Evolutionary conservation across 2,329 filamentous ascomycete genomes (phyloP).

Genomic region (Chaetomium strumarium): DNA sequence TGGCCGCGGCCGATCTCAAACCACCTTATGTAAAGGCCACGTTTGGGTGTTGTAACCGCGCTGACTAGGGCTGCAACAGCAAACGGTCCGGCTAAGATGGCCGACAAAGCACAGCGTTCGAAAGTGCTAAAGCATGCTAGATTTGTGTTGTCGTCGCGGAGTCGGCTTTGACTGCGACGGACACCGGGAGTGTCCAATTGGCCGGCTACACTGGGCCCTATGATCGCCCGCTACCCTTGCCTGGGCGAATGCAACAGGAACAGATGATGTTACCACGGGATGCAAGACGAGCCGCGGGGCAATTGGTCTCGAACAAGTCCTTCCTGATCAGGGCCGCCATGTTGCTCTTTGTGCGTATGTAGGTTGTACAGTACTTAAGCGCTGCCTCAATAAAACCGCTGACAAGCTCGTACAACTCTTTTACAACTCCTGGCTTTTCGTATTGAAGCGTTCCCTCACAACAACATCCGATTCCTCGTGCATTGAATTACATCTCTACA

Average conservation of each 20-base stretch:
- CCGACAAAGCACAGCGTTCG: too few species aligned
- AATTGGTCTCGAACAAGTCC: slow-evolving; percentile 3
- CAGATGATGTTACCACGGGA: slow-evolving; percentile 4
- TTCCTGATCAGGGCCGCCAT: too few species aligned
- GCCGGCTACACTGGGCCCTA: background rate
- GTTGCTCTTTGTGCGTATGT: too few species aligned
- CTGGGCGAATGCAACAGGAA: background rate
- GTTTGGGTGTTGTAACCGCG: slow-evolving; percentile 1
- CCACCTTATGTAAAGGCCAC: slow-evolving; percentile 6
- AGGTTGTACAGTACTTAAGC: too few species aligned
- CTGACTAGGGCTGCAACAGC: background rate
- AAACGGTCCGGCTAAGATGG: background rate
- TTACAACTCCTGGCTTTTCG: too few species aligned
- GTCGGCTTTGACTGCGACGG: slow-evolving; percentile 1
- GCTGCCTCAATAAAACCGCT: background rate
- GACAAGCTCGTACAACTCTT: too few species aligned
- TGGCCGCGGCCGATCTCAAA: background rate
- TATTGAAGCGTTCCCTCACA: too few species aligned
- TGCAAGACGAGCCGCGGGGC: background rate
- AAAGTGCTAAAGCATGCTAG: background rate
- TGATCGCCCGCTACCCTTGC: background rate
- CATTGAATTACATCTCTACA: too few species aligned
- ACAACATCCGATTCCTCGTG: too few species aligned
- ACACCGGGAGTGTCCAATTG: too few species aligned
- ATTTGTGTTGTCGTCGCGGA: background rate